phyloP scores from a whole-genome alignment of 2,329 filamentous ascomycete genomes.

The Cercospora citrullina region DNA sequence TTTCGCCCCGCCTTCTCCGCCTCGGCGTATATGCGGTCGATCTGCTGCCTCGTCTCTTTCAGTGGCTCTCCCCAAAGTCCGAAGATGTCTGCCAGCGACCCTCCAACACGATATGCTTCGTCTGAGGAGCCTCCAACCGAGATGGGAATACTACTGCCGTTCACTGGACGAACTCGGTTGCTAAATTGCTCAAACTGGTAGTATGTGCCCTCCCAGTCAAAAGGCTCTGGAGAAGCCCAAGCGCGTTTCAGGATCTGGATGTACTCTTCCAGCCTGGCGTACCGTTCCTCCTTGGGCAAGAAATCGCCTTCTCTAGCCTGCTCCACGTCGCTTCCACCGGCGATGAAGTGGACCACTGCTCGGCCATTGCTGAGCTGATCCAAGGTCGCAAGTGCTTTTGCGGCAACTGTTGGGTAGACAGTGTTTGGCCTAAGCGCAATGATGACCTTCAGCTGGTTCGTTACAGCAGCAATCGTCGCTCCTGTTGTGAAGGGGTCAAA shows the following conservation, averaged over 20 bases:
- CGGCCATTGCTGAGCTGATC: slow-evolving; percentile 60
- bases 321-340: slow-evolving; percentile 61
- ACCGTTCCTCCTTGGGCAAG: slow-evolving; percentile 58
- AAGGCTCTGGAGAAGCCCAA: slow-evolving; percentile 58
- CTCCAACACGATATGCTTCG: slow-evolving; percentile 61
- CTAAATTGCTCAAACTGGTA: slow-evolving; percentile 61
- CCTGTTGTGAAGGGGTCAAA: slow-evolving; percentile 61
- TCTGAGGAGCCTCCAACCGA: slow-evolving; percentile 61
- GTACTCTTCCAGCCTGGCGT: slow-evolving; percentile 61
- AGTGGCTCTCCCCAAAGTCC: slow-evolving; percentile 65
- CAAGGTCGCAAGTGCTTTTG: slow-evolving; percentile 61
- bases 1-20: slow-evolving; percentile 58
- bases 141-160: slow-evolving; percentile 55
- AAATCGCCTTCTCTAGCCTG: slow-evolving; percentile 63
- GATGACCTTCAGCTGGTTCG: slow-evolving; percentile 62
- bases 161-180: slow-evolving; percentile 55
- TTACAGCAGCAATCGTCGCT: slow-evolving; percentile 58
- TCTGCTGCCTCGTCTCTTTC: slow-evolving; percentile 64
- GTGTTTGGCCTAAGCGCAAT: slow-evolving; percentile 64
- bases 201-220: slow-evolving; percentile 62
- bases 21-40: slow-evolving; percentile 60
- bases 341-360: slow-evolving; percentile 64
- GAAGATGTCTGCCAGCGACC: slow-evolving; percentile 61
- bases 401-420: slow-evolving; percentile 62
- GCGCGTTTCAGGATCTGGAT: slow-evolving; percentile 61